A percentile compares a stretch with the other conserved stretches of the same genome.
Evolutionary conservation across 2,329 filamentous ascomycete genomes (phyloP).

Genomic region (Neofusicoccum cordaticola): DNA sequence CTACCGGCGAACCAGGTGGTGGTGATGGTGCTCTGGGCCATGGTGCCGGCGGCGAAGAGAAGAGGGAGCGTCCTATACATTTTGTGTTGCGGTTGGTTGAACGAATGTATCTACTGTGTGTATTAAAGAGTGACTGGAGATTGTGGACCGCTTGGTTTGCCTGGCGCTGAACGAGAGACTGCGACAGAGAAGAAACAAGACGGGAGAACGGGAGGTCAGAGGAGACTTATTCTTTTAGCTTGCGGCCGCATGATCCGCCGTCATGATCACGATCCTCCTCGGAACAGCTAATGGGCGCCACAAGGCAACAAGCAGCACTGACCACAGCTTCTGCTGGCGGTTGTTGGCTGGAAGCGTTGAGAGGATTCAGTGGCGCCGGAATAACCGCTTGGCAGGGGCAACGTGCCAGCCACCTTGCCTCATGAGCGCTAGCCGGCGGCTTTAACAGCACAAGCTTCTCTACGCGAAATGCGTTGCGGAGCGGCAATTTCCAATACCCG

Average conservation of each 20-base stretch:
- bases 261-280: background rate
- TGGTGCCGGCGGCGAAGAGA: constrained; percentile 1
- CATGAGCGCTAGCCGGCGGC: background rate
- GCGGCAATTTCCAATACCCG: too few relatives aligned
- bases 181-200: background rate
- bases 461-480: background rate
- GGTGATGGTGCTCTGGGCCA: constrained; percentile 9
- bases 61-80: constrained; percentile 5
- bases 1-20: background rate
- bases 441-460: background rate
- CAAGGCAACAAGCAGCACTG: constrained; percentile 2
- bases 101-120: background rate
- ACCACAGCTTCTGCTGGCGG: background rate
- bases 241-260: background rate
- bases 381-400: background rate
- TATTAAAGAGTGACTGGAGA: background rate
- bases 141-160: background rate
- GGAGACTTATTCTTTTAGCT: background rate
- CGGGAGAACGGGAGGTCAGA: background rate
- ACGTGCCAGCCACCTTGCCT: background rate
- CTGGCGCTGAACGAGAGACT: background rate
- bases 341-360: background rate
- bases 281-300: background rate
- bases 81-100: background rate
- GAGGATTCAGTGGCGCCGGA: background rate